Base-by-base conservation (phyloP, 805 yeast genomes). In the Wickerhamomyces strasburgensis region DNA sequence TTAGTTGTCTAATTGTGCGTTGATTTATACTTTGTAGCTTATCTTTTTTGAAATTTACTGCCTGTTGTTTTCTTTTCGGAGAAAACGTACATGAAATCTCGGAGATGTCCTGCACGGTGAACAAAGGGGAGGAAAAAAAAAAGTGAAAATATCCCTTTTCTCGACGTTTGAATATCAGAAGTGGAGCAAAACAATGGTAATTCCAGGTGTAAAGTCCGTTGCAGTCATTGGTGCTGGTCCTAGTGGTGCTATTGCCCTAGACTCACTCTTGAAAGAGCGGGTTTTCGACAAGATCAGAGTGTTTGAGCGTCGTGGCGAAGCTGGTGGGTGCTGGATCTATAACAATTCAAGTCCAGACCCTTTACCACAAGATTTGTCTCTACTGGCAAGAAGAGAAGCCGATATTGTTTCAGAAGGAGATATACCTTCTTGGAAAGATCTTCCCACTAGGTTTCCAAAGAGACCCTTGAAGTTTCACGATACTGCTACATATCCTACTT, bases 321-420 rank as follows among this genome's bases (percentile, higher is more conserved):
- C 59, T 14, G 75, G 74, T 5, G 75, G 75, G 2, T 49, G 63
- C 5, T 69, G 74, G 74, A 51, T 50, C 4, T 47, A 49, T 14
- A 65, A 62, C 40, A 50, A 51, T 7, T 21, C 25, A 8, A 19
- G 32, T 7, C 30, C 26, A 11, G 44, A 39, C 9, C 11, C n/a
- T n/a, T 19, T 37, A 3, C 33, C 34, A n/a, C 10, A 17, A 21
- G 15, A 21, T 21, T 11, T 41, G 11, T 19, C 31, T 13, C 2
- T 5, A 3, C 29, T 37, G 6, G 26, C 31, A 7, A 23, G 29
- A 6, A 28, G 31, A 19, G 32, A 24, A 13, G 29, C 42, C 14
- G 39, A 36, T 21, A n/a, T n/a, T 6, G 33, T 38, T 5, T 13
- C 30, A 4, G 29, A 29, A 5, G 36, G 24, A 2, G 27, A 35